Base-by-base conservation (phyloP, 2,329 filamentous ascomycete genomes). In the Colletotrichum spaethianum region DNA sequence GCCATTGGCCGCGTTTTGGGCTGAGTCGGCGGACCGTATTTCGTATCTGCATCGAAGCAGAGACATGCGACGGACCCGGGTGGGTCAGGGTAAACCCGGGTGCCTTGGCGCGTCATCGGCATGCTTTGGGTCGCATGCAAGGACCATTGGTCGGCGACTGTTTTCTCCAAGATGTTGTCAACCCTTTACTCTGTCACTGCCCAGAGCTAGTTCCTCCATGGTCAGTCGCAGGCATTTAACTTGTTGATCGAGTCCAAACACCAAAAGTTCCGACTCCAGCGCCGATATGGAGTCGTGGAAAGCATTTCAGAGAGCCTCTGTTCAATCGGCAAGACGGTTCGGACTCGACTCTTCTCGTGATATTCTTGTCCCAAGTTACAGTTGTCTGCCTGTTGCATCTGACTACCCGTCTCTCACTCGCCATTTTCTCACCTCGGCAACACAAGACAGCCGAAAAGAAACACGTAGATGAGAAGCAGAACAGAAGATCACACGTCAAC, bases 31-130 rank as follows among this genome's bases (percentile, higher is more conserved):
- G 55, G 61, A 52, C 46, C 70, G 70, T 73, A 71, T 73, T 73
- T 67, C 70, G 70, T 73, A 62, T 62, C 61, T 71, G 65, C 69
- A 63, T 31, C 46, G 1, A 50, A 31, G 52, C n/a, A 72, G 69
- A 69, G 59, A 69, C 64, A 60, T 28, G 46, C 56, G 56, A 71
- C 63, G 46, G 56, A 28, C 50, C 60, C 44, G 62, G 36, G 31
- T 64, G 52, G 44, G 40, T 53, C 11, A 40, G 18, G 18, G 33
- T 44, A 40, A 44, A 9, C 31, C 36, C 59, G 31, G 53, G 44
- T 56, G 28, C 52, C n/a, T 55, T 56, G 33, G 31, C 53, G 40
- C 31, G 38, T 38, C 53, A 38, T 23, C n/a, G 23, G 12, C 53
- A 38, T 56, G 53, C 20, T 38, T 36, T 52, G 50, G 5, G 11